These are phyloP conservation scores for Oryza longistaminata DNA, from an alignment of 176 grass and related monocot genomes.

Conservation along the genomic window DNA sequence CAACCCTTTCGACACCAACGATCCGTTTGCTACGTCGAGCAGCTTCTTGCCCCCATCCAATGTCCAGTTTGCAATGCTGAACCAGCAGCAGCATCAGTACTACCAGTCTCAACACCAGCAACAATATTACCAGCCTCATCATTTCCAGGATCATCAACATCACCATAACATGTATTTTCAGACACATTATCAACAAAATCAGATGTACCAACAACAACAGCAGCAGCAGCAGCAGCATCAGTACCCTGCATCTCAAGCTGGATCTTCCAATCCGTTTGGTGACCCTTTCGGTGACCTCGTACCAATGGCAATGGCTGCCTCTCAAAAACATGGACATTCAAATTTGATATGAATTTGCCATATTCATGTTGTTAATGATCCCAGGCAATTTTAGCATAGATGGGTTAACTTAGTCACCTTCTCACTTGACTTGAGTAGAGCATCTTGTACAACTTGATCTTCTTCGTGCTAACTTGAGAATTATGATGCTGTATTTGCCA, in stretches of 20 bases:
- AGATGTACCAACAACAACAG: conserved; percentile 38
- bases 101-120: conserved; percentile 40
- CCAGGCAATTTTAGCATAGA: conserved; percentile 2
- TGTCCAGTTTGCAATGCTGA: conserved; percentile 67
- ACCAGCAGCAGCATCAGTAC: conserved; percentile 53
- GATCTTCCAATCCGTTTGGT: conserved; percentile 61
- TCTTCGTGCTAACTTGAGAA: neutral
- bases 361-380: conserved; percentile 6
- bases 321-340: conserved; percentile 51
- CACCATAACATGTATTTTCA: conserved; percentile 27
- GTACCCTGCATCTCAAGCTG: conserved; percentile 8
- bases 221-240: conserved; percentile 43
- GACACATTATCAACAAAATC: conserved; percentile 26
- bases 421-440: conserved; percentile 34
- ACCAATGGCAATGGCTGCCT: conserved; percentile 23
- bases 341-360: conserved; percentile 45
- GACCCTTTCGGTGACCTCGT: conserved; percentile 60
- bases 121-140: conserved; percentile 33
- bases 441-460: conserved; percentile 29
- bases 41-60: conserved; percentile 57
- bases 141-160: conserved; percentile 34
- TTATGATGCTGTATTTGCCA: conserved; percentile 24
- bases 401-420: conserved; percentile 12
- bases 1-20: conserved; percentile 54
- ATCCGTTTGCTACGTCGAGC: conserved; percentile 70